These are phyloP conservation scores for Capsicum baccatum DNA, from an alignment of 257 asterid species.

Conservation along the genomic window DNA sequence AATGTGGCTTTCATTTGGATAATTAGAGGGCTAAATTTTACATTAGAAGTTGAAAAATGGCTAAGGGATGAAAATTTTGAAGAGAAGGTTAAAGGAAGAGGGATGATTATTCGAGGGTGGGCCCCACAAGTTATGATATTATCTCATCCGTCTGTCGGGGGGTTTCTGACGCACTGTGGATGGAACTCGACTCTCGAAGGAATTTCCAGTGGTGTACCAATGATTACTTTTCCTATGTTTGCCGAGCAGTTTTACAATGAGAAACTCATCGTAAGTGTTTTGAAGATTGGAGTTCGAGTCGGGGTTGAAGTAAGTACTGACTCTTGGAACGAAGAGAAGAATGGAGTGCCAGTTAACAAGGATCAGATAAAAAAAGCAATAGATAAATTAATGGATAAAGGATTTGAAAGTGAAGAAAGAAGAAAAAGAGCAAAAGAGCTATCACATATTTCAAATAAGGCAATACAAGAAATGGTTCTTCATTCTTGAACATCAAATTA, in stretches of 20 bases:
- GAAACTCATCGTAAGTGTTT: constrained; percentile 34
- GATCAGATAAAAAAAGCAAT: constrained; percentile 30
- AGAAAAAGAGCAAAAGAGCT: constrained; percentile 38
- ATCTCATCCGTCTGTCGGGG: constrained; percentile 40
- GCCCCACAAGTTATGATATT: constrained; percentile 53
- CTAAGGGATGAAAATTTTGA: not conserved
- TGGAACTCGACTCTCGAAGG: constrained; percentile 54
- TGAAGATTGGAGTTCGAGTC: constrained; percentile 36
- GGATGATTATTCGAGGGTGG: constrained; percentile 49
- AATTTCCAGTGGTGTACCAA: constrained; percentile 34
- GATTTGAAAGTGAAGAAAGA: constrained; percentile 35
- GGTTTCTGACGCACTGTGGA: constrained; percentile 50
- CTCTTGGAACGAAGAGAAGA: constrained; percentile 33
- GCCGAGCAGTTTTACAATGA: constrained; percentile 45
- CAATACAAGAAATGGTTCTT: constrained; percentile 42
- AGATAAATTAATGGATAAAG: constrained; percentile 44
- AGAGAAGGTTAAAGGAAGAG: constrained; percentile 34
- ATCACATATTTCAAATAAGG: constrained; percentile 39
- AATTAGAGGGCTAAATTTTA: constrained; percentile 26
- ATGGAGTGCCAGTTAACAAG: constrained; percentile 26
- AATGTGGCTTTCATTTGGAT: constrained; percentile 43
- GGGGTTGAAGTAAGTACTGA: constrained; percentile 31
- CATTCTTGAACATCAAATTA: constrained; percentile 27
- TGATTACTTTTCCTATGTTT: constrained; percentile 43
- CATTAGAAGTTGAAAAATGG: constrained; percentile 38